Base-by-base conservation (phyloP, 148 eudicot species). In the Suaeda aralocaspica region DNA sequence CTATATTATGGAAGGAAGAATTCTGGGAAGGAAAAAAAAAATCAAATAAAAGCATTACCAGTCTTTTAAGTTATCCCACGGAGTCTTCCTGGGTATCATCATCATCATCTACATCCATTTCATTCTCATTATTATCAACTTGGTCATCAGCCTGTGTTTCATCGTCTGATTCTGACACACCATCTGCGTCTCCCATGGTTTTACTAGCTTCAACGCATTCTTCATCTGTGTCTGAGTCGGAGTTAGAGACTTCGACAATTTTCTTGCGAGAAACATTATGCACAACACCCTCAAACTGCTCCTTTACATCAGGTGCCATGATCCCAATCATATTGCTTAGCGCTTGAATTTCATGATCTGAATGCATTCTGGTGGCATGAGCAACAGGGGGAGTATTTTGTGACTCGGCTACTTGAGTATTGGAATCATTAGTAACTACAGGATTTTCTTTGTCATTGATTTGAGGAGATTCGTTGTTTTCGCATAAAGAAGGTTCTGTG, bases 61-160 rank as follows among this genome's bases (percentile, higher is more conserved):
- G 16, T 34, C 68, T 1, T 6, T 25, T 11, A 26, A 44, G 31
- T 59, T 74, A 86, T 71, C 86, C 87, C 18, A 82, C 72, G 4
- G 93, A 92, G 81, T 92, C 98, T 74, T 82, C 94, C 55, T 81
- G 83, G 7, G 94, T 92, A 73, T 61, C 81, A 73, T 89, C 98
- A 77, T 89, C 98, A 77, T 84, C 85, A 63, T 78, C 84, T 59
- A 72, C 96, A 26, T 82, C 84, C 84, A 88, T 80, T 60, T 68
- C 80, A 70, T 76, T 79, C 42, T 62, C 70, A 68, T 58, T 71
- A 51, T 78, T 69, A 52, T 61, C 62, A 36, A 21, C 76, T 51
- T 25, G 72, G 55, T 76, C 64, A 57, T 64, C 59, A 41, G 81
- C 88, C 81, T 78, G 74, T 1, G 84, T 82, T 76, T 91, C 91